These are phyloP conservation scores for Tetramitus jugosus DNA, from an alignment of 208 protist genomes.

Conservation along the genomic window DNA sequence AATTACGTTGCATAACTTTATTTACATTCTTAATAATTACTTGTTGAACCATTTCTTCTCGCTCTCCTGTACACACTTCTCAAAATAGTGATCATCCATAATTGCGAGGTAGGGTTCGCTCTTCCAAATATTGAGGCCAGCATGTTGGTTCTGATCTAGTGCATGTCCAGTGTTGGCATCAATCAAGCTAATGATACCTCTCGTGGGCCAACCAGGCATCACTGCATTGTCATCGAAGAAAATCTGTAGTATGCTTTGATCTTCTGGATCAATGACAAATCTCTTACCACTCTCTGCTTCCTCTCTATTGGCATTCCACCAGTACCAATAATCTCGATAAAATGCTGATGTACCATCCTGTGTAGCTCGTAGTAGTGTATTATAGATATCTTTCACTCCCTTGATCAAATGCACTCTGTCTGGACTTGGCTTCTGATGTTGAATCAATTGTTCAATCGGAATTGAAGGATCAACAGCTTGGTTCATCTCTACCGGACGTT, in stretches of 20 bases:
- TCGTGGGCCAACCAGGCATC: not conserved
- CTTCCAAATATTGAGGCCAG: not conserved
- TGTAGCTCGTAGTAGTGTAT: not conserved
- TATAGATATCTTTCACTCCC: not conserved
- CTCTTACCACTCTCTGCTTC: not conserved
- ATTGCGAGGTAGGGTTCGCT: not conserved
- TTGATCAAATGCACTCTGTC: no score
- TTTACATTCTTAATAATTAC: not conserved
- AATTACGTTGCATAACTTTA: not conserved
- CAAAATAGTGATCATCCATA: not conserved
- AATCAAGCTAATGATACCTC: not conserved
- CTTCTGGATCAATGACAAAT: not conserved
- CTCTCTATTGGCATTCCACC: constrained; percentile 11
- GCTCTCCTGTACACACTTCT: not conserved
- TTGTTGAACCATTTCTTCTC: not conserved
- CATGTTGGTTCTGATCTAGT: not conserved
- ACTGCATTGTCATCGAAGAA: constrained; percentile 20
- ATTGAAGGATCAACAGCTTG: not conserved
- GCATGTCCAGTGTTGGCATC: not conserved
- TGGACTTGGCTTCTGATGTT: no score
- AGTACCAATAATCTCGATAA: constrained; percentile 5
- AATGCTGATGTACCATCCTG: not conserved
- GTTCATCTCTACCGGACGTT: not conserved
- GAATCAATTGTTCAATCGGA: no score
- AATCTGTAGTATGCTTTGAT: not conserved